phyloP scores from a whole-genome alignment of 768 basidiomycete genomes.

The Fomitopsis serialis region DNA sequence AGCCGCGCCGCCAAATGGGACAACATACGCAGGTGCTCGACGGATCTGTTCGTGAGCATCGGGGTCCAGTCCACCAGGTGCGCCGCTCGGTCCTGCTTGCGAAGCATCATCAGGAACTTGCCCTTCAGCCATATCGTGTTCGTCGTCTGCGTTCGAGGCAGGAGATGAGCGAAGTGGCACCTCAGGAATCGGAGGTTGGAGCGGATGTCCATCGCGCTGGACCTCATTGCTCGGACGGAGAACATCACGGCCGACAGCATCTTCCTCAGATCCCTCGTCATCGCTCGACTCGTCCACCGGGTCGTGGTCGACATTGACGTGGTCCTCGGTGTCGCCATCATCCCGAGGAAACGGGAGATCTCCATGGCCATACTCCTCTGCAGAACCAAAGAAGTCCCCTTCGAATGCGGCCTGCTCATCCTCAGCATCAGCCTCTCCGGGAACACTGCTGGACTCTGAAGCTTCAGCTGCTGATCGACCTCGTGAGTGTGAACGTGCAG shows the following conservation, averaged over 20 bases:
- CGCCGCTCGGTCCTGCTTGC: no score
- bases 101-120: no score
- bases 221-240: no score
- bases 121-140: no score
- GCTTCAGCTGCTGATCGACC: no score
- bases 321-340: background rate
- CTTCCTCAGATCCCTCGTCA: background rate
- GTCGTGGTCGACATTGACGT: background rate
- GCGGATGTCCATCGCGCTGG: no score
- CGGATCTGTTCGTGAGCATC: background rate
- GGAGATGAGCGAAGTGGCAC: background rate
- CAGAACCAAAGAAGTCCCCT: slow-evolving; percentile 10
- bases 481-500: no score
- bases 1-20: background rate
- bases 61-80: background rate
- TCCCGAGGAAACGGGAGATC: slow-evolving; percentile 5
- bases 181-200: no score
- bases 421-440: no score
- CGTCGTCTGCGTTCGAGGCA: no score
- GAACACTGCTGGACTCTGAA: no score
- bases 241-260: no score
- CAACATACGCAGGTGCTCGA: background rate
- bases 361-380: background rate
- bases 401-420: background rate
- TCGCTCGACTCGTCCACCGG: background rate